phyloP scores from a whole-genome alignment of 1,284 basidiomycete species.

The Cronartium quercuum region DNA sequence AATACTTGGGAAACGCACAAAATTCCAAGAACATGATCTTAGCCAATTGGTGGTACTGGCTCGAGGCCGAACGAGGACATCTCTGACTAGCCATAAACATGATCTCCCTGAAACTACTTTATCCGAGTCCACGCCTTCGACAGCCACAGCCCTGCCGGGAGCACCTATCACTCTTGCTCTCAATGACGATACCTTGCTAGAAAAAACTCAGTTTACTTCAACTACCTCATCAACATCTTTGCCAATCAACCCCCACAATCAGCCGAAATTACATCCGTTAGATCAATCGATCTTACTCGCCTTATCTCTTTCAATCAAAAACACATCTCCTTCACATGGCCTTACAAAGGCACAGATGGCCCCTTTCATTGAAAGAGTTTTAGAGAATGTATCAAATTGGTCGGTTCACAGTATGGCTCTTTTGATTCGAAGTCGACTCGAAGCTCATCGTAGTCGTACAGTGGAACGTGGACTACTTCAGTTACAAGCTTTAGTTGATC shows the following conservation, averaged over 20 bases:
- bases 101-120: not conserved
- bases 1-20: conserved; percentile 86
- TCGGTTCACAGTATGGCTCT: conserved; percentile 89
- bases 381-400: conserved; percentile 81
- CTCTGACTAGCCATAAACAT: not conserved
- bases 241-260: conserved; percentile 13
- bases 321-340: conserved; percentile 71
- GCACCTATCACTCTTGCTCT: conserved; percentile 70
- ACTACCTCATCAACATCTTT: conserved; percentile 42
- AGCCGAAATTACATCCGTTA: conserved; percentile 66
- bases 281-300: conserved; percentile 85
- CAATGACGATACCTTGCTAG: conserved; percentile 83
- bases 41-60: conserved; percentile 92
- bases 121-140: not conserved
- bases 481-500: conserved; percentile 84
- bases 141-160: conserved; percentile 39
- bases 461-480: conserved; percentile 82
- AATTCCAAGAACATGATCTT: conserved; percentile 78
- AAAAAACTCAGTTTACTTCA: conserved; percentile 79
- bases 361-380: conserved; percentile 77
- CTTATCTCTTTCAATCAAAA: conserved; percentile 80
- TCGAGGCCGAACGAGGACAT: conserved; percentile 56
- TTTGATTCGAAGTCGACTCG: conserved; percentile 78
- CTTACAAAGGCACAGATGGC: conserved; percentile 82
- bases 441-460: conserved; percentile 75